Base-by-base conservation (phyloP, 2,329 filamentous ascomycete genomes). In the Chaetomium globosum region DNA sequence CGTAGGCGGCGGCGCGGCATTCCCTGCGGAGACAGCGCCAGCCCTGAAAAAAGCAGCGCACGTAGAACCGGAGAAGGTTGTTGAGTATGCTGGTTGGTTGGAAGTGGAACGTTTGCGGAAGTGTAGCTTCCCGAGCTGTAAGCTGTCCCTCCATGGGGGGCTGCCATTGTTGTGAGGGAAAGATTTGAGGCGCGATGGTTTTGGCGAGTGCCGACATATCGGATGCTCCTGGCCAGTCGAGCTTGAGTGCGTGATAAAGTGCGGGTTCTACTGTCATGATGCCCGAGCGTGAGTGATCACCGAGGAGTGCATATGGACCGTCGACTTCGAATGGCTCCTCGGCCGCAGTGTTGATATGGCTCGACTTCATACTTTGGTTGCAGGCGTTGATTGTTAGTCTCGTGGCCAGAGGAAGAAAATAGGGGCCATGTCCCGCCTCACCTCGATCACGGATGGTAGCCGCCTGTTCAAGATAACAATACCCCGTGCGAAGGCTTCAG, bases 221-320 rank as follows among this genome's bases (percentile, higher is more conserved):
- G 73, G n/a, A 75, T 71, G 60, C 72, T 73, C 23, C 9, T 64
- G 9, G 59, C 61, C 2, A 77, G 59, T 7, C 74, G 70, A 48
- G 72, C 72, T 51, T 76, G 73, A 1, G 73, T 71, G 36, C 72
- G n/a, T 73, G 1, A 76, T 57, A 33, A 77, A 72, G 7, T 71
- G 71, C 16, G 73, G 39, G 52, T 77, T 77, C 74, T 10, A 75
- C 70, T 10, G 69, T 74, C 8, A 30, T 1, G 28, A 74, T 64
- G 8, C 70, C 67, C 0, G 54, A 65, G 10, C 73, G 71, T 12
- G 75, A 76, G 60, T 74, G 72, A 43, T 77, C 73, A n/a, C 73
- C 74, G n/a, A 76, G 60, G 3, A 75, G 51, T 6, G 74, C 64
- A 36, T 70, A 71, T 13, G 13, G 0, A 3, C 73, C 74, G 9